Base-by-base conservation (phyloP, 2,329 filamentous ascomycete species). In the Dactylellina cionopaga region DNA sequence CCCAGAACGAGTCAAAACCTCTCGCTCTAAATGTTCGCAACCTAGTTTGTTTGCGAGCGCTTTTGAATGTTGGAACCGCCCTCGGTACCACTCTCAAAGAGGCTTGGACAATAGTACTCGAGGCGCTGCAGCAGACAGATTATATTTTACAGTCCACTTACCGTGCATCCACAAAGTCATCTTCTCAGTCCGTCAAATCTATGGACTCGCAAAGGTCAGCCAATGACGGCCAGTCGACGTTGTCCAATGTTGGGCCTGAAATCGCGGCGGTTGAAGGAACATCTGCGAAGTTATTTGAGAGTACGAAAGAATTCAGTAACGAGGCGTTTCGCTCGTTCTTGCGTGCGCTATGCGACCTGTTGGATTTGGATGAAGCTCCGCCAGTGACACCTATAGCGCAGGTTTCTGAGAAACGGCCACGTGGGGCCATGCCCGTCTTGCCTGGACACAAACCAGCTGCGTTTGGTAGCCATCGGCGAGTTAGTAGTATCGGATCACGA, bases 11-110 rank as follows among this genome's bases (percentile, higher is more conserved):
- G 11, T 63, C 51, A n/a, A 78, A 80, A 65, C 66, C 80, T 0
- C 82, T 83, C 60, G 86, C 87, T 2, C 83, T 98, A 6, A 96
- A 92, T 75, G 94, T 92, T 1, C 87, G 95, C 5, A 98, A 99
- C 78, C 83, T 99, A 2, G 83, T 98, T 1, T 99, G 95, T 77
- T 83, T 99, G 43, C 85, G 96, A 77, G 95, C 95, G 27, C 84
- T 99, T 13, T 82, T 99, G n/a, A 99, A 99, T 76, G 82, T 99
- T 2, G 95, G 95, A 1, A 99, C 98, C 77, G 95, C 95, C 1
- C 82, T 99, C 0, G 95, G 95, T 0, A 92, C 95, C 2, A 96
- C 92, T 0, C 84, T 99, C 0, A 89, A 90, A 33, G 84, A 86
- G 11, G 91, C 94, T 0, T 99, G 96, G 91, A 89, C 88, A 1